phyloP scores from a whole-genome alignment of 2,329 filamentous ascomycete genomes.

The Fusarium sp. region DNA sequence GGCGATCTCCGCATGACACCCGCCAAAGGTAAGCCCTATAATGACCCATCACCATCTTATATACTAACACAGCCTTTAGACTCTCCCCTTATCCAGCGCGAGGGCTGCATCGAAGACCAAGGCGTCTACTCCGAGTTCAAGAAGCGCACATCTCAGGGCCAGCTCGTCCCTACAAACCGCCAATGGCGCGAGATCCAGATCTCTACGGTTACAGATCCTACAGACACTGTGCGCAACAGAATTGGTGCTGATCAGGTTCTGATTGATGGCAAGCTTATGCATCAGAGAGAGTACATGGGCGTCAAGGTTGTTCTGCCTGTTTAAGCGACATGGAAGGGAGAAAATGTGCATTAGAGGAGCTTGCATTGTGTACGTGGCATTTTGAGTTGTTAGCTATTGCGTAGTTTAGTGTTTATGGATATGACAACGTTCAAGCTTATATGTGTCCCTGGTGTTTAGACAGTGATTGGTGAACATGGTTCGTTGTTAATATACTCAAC shows the following conservation, averaged over 20 bases:
- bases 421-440: background rate
- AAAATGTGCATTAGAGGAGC: background rate
- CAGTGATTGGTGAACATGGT: background rate
- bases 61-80: conserved; percentile 11
- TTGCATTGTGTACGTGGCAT: background rate
- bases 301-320: conserved; percentile 59
- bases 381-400: background rate
- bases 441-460: background rate
- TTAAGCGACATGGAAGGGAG: conserved; percentile 24
- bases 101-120: conserved; percentile 58
- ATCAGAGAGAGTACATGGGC: conserved; percentile 60
- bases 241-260: conserved; percentile 57
- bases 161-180: conserved; percentile 57
- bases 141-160: conserved; percentile 52
- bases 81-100: conserved; percentile 47
- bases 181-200: conserved; percentile 65
- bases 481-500: background rate
- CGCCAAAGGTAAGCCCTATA: conserved; percentile 34
- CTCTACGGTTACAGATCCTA: conserved; percentile 56
- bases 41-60: background rate
- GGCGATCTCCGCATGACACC: conserved; percentile 58
- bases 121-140: conserved; percentile 61
- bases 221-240: conserved; percentile 54
- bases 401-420: background rate
- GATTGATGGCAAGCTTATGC: conserved; percentile 59